Evolutionary conservation across 176 grass and related monocot genomes (phyloP).

Genomic region (Rhynchospora pubera): DNA sequence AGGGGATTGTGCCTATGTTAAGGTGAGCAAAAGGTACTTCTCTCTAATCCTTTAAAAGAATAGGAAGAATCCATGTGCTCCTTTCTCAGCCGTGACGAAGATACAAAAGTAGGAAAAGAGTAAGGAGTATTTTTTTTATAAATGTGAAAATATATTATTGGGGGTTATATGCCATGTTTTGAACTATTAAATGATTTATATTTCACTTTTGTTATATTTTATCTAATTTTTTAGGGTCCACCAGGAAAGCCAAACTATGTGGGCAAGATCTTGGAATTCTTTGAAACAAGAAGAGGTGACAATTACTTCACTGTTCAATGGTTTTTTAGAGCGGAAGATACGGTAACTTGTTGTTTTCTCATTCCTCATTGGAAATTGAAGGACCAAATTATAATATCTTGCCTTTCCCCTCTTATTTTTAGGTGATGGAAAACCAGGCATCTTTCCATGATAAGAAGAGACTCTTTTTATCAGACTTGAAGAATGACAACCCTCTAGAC

Average conservation of each 20-base stretch:
- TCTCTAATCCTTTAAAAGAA: neutral
- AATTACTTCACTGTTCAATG: conserved; percentile 68
- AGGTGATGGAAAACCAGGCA: conserved; percentile 74
- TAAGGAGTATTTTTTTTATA: conserved; percentile 3
- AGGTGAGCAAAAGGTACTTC: conserved; percentile 39
- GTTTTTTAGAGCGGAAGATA: conserved; percentile 97
- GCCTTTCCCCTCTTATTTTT: conserved; percentile 32
- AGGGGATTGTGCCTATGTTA: conserved; percentile 85
- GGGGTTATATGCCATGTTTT: conserved; percentile 3
- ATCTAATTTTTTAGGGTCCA: conserved; percentile 41
- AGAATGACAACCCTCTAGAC: conserved; percentile 79
- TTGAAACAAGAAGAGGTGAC: conserved; percentile 52
- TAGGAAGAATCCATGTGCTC: neutral
- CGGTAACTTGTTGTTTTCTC: conserved; percentile 40
- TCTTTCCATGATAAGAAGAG: conserved; percentile 60
- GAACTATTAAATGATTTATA: conserved; percentile 16
- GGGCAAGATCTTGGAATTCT: conserved; percentile 82
- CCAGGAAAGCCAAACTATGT: conserved; percentile 69
- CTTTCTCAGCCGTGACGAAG: neutral
- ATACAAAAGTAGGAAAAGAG: neutral
- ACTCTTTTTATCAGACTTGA: conserved; percentile 84
- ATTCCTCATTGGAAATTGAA: neutral
- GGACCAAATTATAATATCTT: neutral
- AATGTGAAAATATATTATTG: conserved; percentile 8
- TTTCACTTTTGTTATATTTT: conserved; percentile 21